These are phyloP conservation scores for Fraxinus sp. DNA, from an alignment of 305 asterid species.

Conservation along the genomic window DNA sequence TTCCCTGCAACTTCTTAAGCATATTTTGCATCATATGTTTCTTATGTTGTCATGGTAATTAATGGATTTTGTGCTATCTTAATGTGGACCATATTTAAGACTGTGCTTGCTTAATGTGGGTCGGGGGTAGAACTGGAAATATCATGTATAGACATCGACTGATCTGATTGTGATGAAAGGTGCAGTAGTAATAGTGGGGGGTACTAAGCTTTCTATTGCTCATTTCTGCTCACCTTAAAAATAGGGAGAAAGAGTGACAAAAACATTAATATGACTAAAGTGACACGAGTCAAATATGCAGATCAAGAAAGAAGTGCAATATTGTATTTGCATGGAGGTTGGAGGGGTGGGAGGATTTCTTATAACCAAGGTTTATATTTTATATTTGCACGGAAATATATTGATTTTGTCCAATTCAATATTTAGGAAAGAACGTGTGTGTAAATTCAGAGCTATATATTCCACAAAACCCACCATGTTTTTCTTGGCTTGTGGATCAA, in stretches of 20 bases:
- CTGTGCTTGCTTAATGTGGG: constrained; percentile 10
- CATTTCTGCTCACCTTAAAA: background rate
- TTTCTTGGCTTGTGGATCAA: background rate
- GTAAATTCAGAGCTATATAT: background rate
- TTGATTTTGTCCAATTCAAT: background rate
- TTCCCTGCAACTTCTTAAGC: constrained; percentile 16
- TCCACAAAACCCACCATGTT: background rate
- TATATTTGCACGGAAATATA: background rate
- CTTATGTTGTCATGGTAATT: constrained; percentile 15
- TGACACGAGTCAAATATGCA: background rate
- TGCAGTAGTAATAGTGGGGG: background rate
- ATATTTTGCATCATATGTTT: background rate
- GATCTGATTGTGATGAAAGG: background rate
- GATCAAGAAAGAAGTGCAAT: background rate
- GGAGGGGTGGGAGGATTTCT: background rate
- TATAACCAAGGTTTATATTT: background rate
- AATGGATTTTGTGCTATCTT: constrained; percentile 1
- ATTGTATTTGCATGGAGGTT: background rate
- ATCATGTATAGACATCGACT: background rate
- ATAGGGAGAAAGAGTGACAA: background rate
- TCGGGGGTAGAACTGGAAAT: background rate
- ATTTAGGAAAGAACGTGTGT: background rate
- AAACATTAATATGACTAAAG: background rate
- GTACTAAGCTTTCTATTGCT: background rate
- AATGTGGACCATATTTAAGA: background rate